phyloP scores from a whole-genome alignment of 805 yeast genomes.

The Wickerhamiella cacticola region DNA sequence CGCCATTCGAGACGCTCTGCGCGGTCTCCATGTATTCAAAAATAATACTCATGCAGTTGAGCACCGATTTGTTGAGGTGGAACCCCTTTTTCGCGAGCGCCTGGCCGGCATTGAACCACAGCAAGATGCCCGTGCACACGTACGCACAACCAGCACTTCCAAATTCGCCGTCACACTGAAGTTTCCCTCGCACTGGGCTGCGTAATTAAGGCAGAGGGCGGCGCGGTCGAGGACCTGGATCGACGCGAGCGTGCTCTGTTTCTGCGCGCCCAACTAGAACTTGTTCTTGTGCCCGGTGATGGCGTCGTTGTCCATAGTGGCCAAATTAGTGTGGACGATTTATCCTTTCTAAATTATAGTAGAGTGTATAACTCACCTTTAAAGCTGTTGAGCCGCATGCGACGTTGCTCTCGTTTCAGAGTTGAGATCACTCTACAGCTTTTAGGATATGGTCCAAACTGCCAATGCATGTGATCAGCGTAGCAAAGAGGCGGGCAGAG shows the following conservation, averaged over 20 bases:
- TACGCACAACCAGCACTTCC: background rate
- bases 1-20: background rate
- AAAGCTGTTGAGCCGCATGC: too few relatives aligned
- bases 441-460: too few relatives aligned
- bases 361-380: too few relatives aligned
- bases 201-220: background rate
- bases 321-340: too few relatives aligned
- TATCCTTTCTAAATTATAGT: too few relatives aligned
- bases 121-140: background rate
- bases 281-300: too few relatives aligned
- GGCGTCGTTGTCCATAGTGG: too few relatives aligned
- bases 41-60: background rate
- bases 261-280: conserved; percentile 2
- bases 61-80: background rate
- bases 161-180: background rate
- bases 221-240: conserved; percentile 7
- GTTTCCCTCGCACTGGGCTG: background rate
- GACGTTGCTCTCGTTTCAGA: too few relatives aligned
- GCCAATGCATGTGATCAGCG: too few relatives aligned
- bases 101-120: conserved; percentile 3
- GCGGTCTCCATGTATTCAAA: conserved; percentile 10
- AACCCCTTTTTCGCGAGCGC: conserved; percentile 1
- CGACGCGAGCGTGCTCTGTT: conserved; percentile 2
- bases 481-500: too few relatives aligned
- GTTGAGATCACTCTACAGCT: too few relatives aligned